Conservation (phyloP, 2,329 filamentous ascomycete species). For the Diaporthe longicolla region DNA sequence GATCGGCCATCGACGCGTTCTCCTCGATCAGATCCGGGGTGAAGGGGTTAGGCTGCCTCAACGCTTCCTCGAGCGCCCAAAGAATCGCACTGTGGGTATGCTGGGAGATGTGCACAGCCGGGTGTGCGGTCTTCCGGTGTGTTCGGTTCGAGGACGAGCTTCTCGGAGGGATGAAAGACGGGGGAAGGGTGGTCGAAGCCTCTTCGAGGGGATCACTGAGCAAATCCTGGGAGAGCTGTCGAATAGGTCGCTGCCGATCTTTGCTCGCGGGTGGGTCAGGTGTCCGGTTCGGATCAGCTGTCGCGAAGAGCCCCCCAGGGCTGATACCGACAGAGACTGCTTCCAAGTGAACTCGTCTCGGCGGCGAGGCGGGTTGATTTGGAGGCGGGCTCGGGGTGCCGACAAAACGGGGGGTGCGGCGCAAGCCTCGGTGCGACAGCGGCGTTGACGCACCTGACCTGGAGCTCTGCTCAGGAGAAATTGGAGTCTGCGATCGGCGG, state of each 20-base stretch:
- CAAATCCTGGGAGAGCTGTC: conserved; percentile 64
- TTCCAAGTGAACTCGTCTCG: conserved; percentile 59
- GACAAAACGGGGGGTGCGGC: conserved; percentile 67
- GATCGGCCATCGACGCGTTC: conserved; percentile 92
- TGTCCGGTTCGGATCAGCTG: conserved; percentile 47
- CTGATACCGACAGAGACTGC: conserved; percentile 64
- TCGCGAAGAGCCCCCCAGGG: conserved; percentile 57
- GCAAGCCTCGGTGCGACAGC: conserved; percentile 63
- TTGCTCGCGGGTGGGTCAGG: conserved; percentile 28
- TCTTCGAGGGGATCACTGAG: conserved; percentile 59
- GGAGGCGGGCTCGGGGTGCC: conserved; percentile 56
- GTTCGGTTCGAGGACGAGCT: conserved; percentile 50
- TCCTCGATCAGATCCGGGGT: conserved; percentile 89
- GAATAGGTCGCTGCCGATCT: conserved; percentile 47
- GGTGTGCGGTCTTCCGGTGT: conserved; percentile 58
- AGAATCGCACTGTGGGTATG: conserved; percentile 92
- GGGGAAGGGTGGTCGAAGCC: conserved; percentile 51
- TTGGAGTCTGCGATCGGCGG: conserved; percentile 54
- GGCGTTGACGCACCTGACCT: conserved; percentile 57
- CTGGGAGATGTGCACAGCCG: conserved; percentile 78
- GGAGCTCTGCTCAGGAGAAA: conserved; percentile 36
- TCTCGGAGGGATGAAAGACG: conserved; percentile 49
- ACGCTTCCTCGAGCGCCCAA: conserved; percentile 90
- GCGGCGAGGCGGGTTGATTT: conserved; percentile 35
- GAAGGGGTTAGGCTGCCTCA: conserved; percentile 86